phyloP scores from a whole-genome alignment of 345 rosid species.

The Psidium friedrichsthalianum region DNA sequence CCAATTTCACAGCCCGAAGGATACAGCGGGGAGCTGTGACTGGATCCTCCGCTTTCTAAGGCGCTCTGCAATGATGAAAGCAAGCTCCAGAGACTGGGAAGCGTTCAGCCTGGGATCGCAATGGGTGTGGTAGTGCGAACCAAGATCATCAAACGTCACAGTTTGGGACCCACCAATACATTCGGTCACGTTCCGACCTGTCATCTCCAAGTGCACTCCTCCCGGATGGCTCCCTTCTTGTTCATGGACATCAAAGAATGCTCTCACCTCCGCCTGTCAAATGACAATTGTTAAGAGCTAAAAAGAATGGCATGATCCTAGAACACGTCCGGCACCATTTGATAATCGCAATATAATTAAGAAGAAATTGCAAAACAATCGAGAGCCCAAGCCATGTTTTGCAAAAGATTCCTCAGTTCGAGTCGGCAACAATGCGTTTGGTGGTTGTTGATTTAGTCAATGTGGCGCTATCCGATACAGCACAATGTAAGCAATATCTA shows the following conservation, averaged over 20 bases:
- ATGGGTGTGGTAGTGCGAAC: conserved; percentile 13
- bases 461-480: background rate
- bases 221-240: conserved; percentile 12
- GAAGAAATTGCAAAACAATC: background rate
- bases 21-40: background rate
- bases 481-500: background rate
- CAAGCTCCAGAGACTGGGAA: conserved; percentile 12
- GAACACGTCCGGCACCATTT: background rate
- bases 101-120: conserved; percentile 12
- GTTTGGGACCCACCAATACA: conserved; percentile 11
- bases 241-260: conserved; percentile 14
- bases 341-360: background rate
- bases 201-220: conserved; percentile 15
- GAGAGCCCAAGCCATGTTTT: background rate
- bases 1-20: background rate
- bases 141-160: conserved; percentile 9
- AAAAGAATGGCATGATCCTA: background rate
- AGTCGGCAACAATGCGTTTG: background rate
- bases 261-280: conserved; percentile 12
- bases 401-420: background rate
- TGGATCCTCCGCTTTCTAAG: conserved; percentile 9
- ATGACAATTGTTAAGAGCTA: background rate
- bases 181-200: conserved; percentile 11
- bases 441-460: background rate
- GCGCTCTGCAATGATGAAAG: conserved; percentile 13